These are phyloP conservation scores for Apostasia shenzhenica DNA, from an alignment of 106 monocot genomes.

Conservation along the genomic window DNA sequence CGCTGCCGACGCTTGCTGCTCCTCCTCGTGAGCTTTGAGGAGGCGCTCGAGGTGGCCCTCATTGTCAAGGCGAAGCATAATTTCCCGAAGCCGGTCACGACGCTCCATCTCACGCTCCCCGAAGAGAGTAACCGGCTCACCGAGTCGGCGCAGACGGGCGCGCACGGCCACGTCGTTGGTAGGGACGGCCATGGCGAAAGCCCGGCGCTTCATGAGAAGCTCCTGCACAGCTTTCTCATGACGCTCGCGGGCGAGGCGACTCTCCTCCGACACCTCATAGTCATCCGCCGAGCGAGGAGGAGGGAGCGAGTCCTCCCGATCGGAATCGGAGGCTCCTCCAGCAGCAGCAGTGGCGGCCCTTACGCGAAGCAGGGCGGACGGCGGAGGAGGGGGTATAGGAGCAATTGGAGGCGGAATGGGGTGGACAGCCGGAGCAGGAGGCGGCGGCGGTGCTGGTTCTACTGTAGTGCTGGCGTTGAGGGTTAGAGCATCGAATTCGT, in stretches of 20 bases:
- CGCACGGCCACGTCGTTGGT: constrained; percentile 93
- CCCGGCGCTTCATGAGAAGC: constrained; percentile 74
- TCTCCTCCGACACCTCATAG: constrained; percentile 86
- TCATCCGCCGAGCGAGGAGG: constrained; percentile 12
- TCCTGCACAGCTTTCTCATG: constrained; percentile 84
- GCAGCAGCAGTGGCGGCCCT: not conserved
- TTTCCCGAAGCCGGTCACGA: constrained; percentile 70
- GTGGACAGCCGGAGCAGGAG: constrained; percentile 14
- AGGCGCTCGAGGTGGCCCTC: constrained; percentile 72
- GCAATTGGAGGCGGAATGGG: constrained; percentile 34
- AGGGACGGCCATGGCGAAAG: constrained; percentile 92
- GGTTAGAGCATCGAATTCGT: constrained; percentile 15
- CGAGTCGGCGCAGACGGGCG: constrained; percentile 76
- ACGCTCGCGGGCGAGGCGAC: constrained; percentile 70
- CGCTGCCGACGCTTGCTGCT: constrained; percentile 16
- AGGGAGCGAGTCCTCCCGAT: constrained; percentile 33
- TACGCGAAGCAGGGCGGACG: constrained; percentile 8
- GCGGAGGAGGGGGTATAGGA: constrained; percentile 33
- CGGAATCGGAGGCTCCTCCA: constrained; percentile 29
- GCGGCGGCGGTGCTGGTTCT: constrained; percentile 17
- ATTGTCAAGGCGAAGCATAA: constrained; percentile 76
- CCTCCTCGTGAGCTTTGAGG: constrained; percentile 58
- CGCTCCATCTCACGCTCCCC: constrained; percentile 99
- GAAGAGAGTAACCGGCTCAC: constrained; percentile 90
- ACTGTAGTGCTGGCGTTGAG: constrained; percentile 9